phyloP scores from a whole-genome alignment of 306 rosid genomes.

The Aeschynomene evenia region DNA sequence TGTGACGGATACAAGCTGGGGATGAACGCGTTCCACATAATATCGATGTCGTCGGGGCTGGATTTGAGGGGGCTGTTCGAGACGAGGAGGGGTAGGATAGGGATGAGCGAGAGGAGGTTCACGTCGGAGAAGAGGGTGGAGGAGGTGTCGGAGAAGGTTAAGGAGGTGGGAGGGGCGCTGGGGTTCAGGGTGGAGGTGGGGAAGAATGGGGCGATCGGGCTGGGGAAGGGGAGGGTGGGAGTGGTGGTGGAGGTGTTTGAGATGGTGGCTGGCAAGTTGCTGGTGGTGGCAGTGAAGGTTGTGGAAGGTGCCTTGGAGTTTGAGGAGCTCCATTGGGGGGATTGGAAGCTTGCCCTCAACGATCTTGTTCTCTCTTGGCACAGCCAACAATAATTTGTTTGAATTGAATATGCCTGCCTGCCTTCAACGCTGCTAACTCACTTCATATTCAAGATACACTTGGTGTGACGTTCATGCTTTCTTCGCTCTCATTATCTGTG shows the following conservation, averaged over 20 bases:
- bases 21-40: conserved; percentile 86
- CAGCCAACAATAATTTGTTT: too few relatives aligned
- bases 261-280: conserved; percentile 41
- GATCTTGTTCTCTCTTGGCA: conserved; percentile 65
- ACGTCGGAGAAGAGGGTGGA: conserved; percentile 43
- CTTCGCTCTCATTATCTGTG: neutral
- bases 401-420: too few relatives aligned
- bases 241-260: conserved; percentile 56
- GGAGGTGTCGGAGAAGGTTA: conserved; percentile 57
- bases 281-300: conserved; percentile 54
- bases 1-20: conserved; percentile 31
- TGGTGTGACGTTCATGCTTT: neutral
- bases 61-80: conserved; percentile 75
- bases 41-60: conserved; percentile 84
- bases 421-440: too few relatives aligned
- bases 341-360: conserved; percentile 47
- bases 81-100: conserved; percentile 27
- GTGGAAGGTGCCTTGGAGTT: conserved; percentile 62
- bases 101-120: conserved; percentile 51
- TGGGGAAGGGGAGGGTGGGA: conserved; percentile 64
- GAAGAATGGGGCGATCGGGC: conserved; percentile 56
- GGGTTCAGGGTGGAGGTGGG: conserved; percentile 70
- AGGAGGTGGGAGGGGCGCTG: conserved; percentile 49
- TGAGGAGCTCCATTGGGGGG: conserved; percentile 56
- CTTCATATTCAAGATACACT: too few relatives aligned